phyloP scores from a whole-genome alignment of 2,329 filamentous ascomycete genomes.

The Talaromyces sp. region DNA sequence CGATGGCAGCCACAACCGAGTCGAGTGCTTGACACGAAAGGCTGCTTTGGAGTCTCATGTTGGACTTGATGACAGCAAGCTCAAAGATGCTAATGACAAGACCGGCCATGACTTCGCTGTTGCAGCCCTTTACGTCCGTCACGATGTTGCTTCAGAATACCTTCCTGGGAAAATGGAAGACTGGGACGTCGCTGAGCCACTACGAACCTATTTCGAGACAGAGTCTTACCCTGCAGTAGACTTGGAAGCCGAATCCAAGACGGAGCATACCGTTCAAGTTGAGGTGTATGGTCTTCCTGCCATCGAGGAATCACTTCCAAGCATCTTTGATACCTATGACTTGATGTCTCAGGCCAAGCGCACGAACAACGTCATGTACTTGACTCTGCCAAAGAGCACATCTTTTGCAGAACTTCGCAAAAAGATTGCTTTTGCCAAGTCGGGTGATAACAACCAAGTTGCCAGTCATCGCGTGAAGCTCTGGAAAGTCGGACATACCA shows the following conservation, averaged over 20 bases:
- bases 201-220: conserved; percentile 39
- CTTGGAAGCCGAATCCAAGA: conserved; percentile 17
- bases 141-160: conserved; percentile 43
- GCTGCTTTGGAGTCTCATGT: conserved; percentile 53
- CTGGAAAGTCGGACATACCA: conserved; percentile 39
- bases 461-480: conserved; percentile 37
- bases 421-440: conserved; percentile 33
- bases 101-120: conserved; percentile 51
- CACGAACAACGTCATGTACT: conserved; percentile 33
- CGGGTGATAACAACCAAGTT: conserved; percentile 24
- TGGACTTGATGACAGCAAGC: conserved; percentile 42
- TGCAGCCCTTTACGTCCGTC: conserved; percentile 55
- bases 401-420: conserved; percentile 37
- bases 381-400: conserved; percentile 33
- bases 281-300: conserved; percentile 39
- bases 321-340: conserved; percentile 44
- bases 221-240: conserved; percentile 22
- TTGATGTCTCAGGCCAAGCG: conserved; percentile 39
- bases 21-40: conserved; percentile 55
- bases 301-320: conserved; percentile 30
- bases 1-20: conserved; percentile 53
- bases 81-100: conserved; percentile 39
- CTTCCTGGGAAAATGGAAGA: conserved; percentile 44
- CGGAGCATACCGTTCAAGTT: conserved; percentile 28
- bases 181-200: conserved; percentile 46